Evolutionary conservation across 2,329 filamentous ascomycete genomes (phyloP).

Genomic region (Hypoxylon sp.): DNA sequence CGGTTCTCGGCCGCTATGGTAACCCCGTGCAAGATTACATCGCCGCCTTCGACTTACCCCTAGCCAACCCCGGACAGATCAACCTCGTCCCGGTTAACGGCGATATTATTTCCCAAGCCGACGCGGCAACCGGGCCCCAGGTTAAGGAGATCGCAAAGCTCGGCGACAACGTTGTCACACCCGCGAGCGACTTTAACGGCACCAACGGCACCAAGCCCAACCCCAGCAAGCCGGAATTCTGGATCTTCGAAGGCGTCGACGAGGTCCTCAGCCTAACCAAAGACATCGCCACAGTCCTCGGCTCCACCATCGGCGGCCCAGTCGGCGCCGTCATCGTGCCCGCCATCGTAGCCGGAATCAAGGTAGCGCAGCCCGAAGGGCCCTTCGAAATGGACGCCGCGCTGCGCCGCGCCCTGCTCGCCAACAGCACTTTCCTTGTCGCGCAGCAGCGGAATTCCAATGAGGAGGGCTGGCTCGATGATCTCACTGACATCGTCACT

Average conservation of each 20-base stretch:
- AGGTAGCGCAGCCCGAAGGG: slow-evolving; percentile 21
- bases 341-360: slow-evolving; percentile 24
- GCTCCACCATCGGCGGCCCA: slow-evolving; percentile 16
- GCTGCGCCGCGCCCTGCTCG: slow-evolving; percentile 17
- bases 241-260: slow-evolving; percentile 32
- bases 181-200: background rate
- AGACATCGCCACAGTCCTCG: slow-evolving; percentile 18
- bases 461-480: slow-evolving; percentile 20
- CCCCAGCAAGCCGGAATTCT: slow-evolving; percentile 13
- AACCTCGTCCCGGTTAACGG: slow-evolving; percentile 21
- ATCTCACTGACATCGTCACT: background rate
- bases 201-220: background rate
- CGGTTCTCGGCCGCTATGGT: slow-evolving; percentile 19
- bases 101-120: slow-evolving; percentile 12
- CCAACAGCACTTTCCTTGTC: slow-evolving; percentile 18
- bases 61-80: slow-evolving; percentile 20
- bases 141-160: slow-evolving; percentile 16
- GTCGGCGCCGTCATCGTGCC: slow-evolving; percentile 18
- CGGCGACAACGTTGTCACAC: slow-evolving; percentile 15
- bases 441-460: slow-evolving; percentile 12
- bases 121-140: slow-evolving; percentile 16
- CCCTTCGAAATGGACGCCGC: slow-evolving; percentile 18
- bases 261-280: slow-evolving; percentile 18
- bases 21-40: slow-evolving; percentile 30
- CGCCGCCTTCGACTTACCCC: slow-evolving; percentile 24